A percentile compares a stretch with the other conserved stretches of the same genome.
Evolutionary conservation across 768 basidiomycete species (phyloP).

Genomic region (Russula sp.): DNA sequence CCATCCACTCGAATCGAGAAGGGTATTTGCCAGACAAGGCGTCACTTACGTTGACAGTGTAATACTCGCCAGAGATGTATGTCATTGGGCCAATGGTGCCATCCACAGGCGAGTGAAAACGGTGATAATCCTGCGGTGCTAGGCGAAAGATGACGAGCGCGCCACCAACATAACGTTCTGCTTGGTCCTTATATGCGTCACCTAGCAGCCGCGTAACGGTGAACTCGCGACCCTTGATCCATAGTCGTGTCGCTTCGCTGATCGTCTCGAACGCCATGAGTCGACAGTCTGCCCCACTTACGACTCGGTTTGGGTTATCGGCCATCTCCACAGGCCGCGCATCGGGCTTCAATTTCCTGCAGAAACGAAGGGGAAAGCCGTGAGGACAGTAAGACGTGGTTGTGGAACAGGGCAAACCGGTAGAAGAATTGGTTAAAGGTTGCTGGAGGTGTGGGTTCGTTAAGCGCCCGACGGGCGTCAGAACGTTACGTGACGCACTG

Average conservation of each 20-base stretch:
- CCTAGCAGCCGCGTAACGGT: conserved; percentile 75
- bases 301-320: conserved; percentile 69
- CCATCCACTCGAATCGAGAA: neutral
- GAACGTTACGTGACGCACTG: conserved; percentile 41
- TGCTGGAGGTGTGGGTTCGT: conserved; percentile 37
- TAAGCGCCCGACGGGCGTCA: neutral
- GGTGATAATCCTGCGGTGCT: conserved; percentile 94
- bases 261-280: conserved; percentile 91
- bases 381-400: neutral
- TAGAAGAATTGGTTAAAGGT: conserved; percentile 95
- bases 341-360: conserved; percentile 76
- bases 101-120: conserved; percentile 85
- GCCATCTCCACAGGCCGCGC: conserved; percentile 72
- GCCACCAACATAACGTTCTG: conserved; percentile 70
- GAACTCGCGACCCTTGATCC: conserved; percentile 98
- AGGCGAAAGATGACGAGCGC: conserved; percentile 85
- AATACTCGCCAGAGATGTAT: conserved; percentile 86
- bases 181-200: conserved; percentile 63
- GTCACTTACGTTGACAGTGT: conserved; percentile 79
- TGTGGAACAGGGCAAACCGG: conserved; percentile 35
- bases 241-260: conserved; percentile 76
- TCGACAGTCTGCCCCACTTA: conserved; percentile 94
- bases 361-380: conserved; percentile 1
- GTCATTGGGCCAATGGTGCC: conserved; percentile 79
- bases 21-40: neutral